These are phyloP conservation scores for Beauveria brongniartii DNA, from an alignment of 2,329 filamentous ascomycete genomes.

Conservation along the genomic window DNA sequence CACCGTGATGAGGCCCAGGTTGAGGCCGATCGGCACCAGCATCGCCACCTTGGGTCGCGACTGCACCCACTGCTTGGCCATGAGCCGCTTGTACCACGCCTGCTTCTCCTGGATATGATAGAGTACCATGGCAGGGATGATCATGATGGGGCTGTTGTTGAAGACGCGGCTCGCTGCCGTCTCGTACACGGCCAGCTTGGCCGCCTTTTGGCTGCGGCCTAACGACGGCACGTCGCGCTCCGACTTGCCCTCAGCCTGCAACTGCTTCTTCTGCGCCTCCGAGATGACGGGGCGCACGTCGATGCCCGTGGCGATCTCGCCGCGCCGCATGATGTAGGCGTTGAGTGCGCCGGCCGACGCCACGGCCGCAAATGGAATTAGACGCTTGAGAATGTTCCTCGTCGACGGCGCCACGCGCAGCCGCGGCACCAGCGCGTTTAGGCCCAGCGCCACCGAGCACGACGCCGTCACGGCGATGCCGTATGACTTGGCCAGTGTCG, in stretches of 20 bases:
- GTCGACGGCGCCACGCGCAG: constrained; percentile 73
- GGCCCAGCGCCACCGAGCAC: constrained; percentile 84
- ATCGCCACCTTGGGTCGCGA: constrained; percentile 57
- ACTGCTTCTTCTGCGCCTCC: constrained; percentile 55
- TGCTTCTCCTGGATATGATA: constrained; percentile 63
- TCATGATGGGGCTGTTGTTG: constrained; percentile 96
- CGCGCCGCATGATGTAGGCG: constrained; percentile 94
- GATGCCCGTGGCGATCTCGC: constrained; percentile 89
- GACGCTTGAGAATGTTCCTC: constrained; percentile 67
- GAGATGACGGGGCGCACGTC: constrained; percentile 81
- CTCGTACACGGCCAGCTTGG: constrained; percentile 82
- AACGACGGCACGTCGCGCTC: constrained; percentile 62
- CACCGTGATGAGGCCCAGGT: constrained; percentile 76
- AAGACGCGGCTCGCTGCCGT: constrained; percentile 86
- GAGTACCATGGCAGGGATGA: constrained; percentile 78
- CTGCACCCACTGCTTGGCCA: constrained; percentile 70
- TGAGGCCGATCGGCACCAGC: constrained; percentile 61
- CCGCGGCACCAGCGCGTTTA: constrained; percentile 83
- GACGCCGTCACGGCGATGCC: constrained; percentile 85
- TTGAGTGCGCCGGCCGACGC: constrained; percentile 87
- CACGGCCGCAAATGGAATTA: constrained; percentile 94
- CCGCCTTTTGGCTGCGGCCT: constrained; percentile 82
- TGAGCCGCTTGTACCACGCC: constrained; percentile 29
- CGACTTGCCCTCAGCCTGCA: constrained; percentile 48
- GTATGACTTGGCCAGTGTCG: constrained; percentile 82